Evolutionary conservation across 2,329 filamentous ascomycete genomes (phyloP), one percentile per base, ranked within the genome.

Genomic region (Talaromyces atroroseus): DNA sequence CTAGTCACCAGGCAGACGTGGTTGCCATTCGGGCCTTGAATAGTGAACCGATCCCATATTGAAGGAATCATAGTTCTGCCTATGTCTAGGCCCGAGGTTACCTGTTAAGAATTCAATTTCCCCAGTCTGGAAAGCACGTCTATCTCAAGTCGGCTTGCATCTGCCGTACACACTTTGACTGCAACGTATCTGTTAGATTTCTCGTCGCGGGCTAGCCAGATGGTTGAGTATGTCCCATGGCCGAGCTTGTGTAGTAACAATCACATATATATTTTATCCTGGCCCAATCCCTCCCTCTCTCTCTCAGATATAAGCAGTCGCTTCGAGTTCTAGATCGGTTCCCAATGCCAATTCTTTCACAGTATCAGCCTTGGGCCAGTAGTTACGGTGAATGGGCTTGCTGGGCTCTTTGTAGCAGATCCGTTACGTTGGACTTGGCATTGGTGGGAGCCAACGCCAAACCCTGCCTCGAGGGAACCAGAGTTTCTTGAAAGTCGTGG

Each of bases 171-270:
- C 5, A 69, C 52, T 59, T 67, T 70, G 1, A 68, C 16, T 8
- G 67, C 65, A 32, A 69, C 62, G 46, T 66, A 65, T 61, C 34
- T 58, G 14, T 59, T 58, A 6, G 23, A 47, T 59, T 20, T 36
- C 50, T 64, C 56, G 58, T 70, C 66, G 38, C 56, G 59, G 42
- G 65, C 64, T 40, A 71, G 62, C 68, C 66, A 66, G 14, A 54
- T 62, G 0, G 64, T 75, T 8, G 71, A 76, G 52, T 66, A 71
- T 2, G 66, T 61, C 23, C 73, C 72, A 59, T 71, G 71, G 0
- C 74, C 72, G 2, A 76, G 67, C 60, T 77, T 76, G 2, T 74
- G 69, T n/a, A n/a, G n/a, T n/a, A n/a, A n/a, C n/a, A n/a, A n/a
- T n/a, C n/a, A n/a, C n/a, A n/a, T n/a, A n/a, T n/a, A n/a, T n/a